A percentile compares a stretch with the other conserved stretches of the same genome.
Evolutionary conservation across 2,329 filamentous ascomycete species (phyloP).

Genomic region (Arthrinium phaeospermum): DNA sequence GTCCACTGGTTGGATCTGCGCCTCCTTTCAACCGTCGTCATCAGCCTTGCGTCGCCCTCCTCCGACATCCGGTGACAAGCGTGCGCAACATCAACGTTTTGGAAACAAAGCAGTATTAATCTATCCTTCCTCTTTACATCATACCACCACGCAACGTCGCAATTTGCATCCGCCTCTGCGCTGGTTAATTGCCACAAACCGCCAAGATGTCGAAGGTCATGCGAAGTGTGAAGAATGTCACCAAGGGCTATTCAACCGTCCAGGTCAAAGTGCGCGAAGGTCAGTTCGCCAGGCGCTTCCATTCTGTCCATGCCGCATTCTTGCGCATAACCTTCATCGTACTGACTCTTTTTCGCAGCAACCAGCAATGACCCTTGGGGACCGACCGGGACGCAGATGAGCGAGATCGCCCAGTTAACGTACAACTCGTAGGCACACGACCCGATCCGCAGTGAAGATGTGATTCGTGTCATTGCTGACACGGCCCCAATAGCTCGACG

Average conservation of each 20-base stretch:
- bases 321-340: constrained; percentile 4
- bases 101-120: neutral
- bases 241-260: constrained; percentile 94
- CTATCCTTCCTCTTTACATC: neutral
- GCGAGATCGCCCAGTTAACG: constrained; percentile 96
- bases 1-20: constrained; percentile 17
- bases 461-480: constrained; percentile 9
- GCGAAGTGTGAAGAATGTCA: constrained; percentile 98
- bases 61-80: constrained; percentile 5
- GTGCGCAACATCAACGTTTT: constrained; percentile 1
- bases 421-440: constrained; percentile 82
- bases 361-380: constrained; percentile 99
- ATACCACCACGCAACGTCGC: neutral
- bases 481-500: constrained; percentile 69
- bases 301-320: neutral
- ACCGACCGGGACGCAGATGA: constrained; percentile 97
- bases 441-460: constrained; percentile 1
- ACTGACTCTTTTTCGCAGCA: constrained; percentile 61
- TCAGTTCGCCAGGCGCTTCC: constrained; percentile 45
- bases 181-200: constrained; percentile 26
- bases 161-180: neutral
- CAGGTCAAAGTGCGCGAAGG: constrained; percentile 99
- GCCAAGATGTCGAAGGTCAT: constrained; percentile 92
- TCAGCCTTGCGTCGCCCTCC: constrained; percentile 7
- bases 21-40: constrained; percentile 9